phyloP scores from a whole-genome alignment of 352 stramenopile genomes.

The Pythium coloratum region DNA sequence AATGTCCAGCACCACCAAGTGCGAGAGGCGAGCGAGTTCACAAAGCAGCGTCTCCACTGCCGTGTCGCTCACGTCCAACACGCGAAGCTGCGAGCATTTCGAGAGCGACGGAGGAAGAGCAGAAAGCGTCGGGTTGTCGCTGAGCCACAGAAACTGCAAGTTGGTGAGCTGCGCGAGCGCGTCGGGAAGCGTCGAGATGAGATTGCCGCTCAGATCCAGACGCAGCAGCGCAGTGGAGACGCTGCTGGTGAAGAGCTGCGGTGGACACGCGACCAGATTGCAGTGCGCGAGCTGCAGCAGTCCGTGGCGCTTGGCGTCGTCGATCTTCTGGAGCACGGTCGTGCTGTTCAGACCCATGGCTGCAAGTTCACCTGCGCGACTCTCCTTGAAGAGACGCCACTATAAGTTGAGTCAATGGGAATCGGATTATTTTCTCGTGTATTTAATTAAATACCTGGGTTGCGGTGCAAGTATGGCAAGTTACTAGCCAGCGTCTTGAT shows the following conservation, averaged over 20 bases:
- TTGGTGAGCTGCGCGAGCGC: conserved; percentile 48
- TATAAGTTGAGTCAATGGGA: background rate
- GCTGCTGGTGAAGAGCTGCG: conserved; percentile 22
- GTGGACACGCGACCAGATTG: conserved; percentile 41
- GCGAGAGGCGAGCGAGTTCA: conserved; percentile 62
- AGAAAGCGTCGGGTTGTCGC: conserved; percentile 74
- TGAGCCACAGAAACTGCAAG: conserved; percentile 83
- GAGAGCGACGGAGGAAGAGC: conserved; percentile 53
- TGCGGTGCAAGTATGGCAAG: conserved; percentile 93
- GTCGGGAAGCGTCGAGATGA: conserved; percentile 55
- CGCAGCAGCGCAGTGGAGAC: conserved; percentile 49
- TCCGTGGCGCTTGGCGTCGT: conserved; percentile 58
- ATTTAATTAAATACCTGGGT: conserved; percentile 82
- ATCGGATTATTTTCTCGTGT: background rate
- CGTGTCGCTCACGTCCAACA: conserved; percentile 77
- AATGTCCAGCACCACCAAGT: conserved; percentile 75
- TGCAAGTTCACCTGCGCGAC: background rate
- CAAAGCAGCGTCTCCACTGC: conserved; percentile 56
- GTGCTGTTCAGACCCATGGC: conserved; percentile 31
- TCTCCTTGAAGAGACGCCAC: background rate
- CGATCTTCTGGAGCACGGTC: conserved; percentile 48
- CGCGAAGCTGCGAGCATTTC: conserved; percentile 61
- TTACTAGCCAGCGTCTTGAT: conserved; percentile 91
- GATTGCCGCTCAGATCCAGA: conserved; percentile 84
- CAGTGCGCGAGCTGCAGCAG: conserved; percentile 59